A percentile compares a stretch with the other conserved stretches of the same genome.
Conservation (phyloP, 1,284 basidiomycete species). For the Papiliotrema fonsecae region DNA sequence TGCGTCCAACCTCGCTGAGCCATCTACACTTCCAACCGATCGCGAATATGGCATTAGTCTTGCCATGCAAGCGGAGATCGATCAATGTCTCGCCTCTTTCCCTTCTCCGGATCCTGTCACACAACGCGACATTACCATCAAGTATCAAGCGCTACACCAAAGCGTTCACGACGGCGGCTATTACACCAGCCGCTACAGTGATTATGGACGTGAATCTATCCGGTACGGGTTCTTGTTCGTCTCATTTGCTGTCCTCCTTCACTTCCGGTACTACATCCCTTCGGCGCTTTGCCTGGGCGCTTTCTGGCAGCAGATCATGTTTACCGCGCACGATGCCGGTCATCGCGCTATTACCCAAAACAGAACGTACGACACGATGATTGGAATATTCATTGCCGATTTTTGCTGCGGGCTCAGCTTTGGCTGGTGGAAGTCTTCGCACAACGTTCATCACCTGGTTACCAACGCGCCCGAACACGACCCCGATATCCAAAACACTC, state of each 20-base stretch:
- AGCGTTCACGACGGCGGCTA: conserved; percentile 13
- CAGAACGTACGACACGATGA: conserved; percentile 30
- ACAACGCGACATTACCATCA: conserved; percentile 12
- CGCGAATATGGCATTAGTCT: conserved; percentile 4
- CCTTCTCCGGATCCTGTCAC: conserved; percentile 9
- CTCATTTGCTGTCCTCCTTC: conserved; percentile 25
- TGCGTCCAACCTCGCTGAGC: conserved; percentile 12
- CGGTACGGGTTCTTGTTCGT: conserved; percentile 7
- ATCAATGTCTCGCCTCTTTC: conserved; percentile 8
- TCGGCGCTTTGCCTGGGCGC: conserved; percentile 7
- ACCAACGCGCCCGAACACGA: conserved; percentile 41
- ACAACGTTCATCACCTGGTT: conserved; percentile 43
- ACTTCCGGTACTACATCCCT: conserved; percentile 12
- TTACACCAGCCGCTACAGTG: conserved; percentile 9
- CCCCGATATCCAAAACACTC: conserved; percentile 47
- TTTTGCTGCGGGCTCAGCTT: conserved; percentile 42
- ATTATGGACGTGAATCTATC: conserved; percentile 12
- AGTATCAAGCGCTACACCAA: conserved; percentile 12
- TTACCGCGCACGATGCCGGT: conserved; percentile 44
- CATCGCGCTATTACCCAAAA: conserved; percentile 42
- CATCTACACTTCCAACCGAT: conserved; percentile 5
- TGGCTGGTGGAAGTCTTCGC: conserved; percentile 46
- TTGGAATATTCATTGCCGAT: conserved; percentile 39
- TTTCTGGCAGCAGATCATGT: conserved; percentile 44
- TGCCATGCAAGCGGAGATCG: conserved; percentile 8